Evolutionary conservation across 1,284 basidiomycete genomes (phyloP), one percentile per base, ranked within the genome.

Genomic region (Ceraceosorus bombacis): DNA sequence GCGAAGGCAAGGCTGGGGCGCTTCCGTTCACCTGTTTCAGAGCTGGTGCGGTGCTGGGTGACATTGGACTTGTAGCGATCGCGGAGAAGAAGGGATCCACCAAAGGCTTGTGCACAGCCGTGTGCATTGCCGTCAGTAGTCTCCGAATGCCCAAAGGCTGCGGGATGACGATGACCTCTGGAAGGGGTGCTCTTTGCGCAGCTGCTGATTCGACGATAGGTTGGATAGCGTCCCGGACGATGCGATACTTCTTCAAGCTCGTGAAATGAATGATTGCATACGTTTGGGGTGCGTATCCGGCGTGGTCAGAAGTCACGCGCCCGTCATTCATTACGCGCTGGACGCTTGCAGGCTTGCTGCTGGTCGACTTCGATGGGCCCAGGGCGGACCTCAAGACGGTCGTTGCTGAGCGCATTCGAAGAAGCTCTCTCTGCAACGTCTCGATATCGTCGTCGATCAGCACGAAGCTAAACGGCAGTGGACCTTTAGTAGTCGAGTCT

Each of bases 71-170:
- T 0, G 90, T 96, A 0, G 93, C 93, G 61, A 93, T 96, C 9
- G 94, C 92, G 0, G 77, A 57, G 52, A 95, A 95, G 72, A 87
- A 88, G 0, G 91, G 88, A 73, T 95, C 91, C 36, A 96, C 85
- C 9, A 85, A 89, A 88, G 70, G 67, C 41, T 72, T 72, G 53
- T 66, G 57, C 37, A 67, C 55, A 2, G 69, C 66, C 6, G 66
- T 51, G 36, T 70, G 62, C 41, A 72, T 55, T 1, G 68, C 66
- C 27, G 70, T 70, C 17, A 72, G 52, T 15, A 70, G 62, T 10
- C 70, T 54, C 41, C 68, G 60, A 13, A 58, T 39, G 10, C 70
- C 67, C 2, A 65, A 63, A 12, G 70, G 70, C 59, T 72, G 70
- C 37, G 67, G 66, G 17, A 72, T 49, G 8, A 72, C 70, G 58